phyloP scores from a whole-genome alignment of 2,329 filamentous ascomycete genomes.

The Sporothrix dimorphospora region DNA sequence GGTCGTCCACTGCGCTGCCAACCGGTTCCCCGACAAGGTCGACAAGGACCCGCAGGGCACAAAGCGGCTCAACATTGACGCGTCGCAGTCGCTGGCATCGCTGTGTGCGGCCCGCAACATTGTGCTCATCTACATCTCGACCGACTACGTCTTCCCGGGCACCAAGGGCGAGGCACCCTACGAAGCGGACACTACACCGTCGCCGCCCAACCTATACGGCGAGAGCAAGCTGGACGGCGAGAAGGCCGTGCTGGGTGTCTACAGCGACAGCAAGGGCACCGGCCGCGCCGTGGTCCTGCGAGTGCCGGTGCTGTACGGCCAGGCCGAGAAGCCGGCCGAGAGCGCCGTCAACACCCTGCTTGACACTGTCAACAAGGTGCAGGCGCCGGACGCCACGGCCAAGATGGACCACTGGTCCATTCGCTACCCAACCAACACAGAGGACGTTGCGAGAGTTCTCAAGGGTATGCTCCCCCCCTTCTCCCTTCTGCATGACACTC shows the following conservation, averaged over 20 bases:
- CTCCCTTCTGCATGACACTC: slow-evolving; percentile 23
- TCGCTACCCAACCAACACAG: slow-evolving; percentile 85
- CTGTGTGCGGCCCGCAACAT: slow-evolving; percentile 65
- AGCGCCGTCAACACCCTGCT: slow-evolving; percentile 83
- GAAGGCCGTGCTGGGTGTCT: slow-evolving; percentile 67
- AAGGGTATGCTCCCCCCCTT: slow-evolving; percentile 5
- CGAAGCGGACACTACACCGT: slow-evolving; percentile 62
- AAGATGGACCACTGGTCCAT: slow-evolving; percentile 87
- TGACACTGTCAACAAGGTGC: slow-evolving; percentile 73
- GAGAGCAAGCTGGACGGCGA: slow-evolving; percentile 65
- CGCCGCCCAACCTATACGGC: slow-evolving; percentile 76
- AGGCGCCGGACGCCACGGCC: slow-evolving; percentile 63
- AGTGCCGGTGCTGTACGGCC: slow-evolving; percentile 83
- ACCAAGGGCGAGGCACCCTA: slow-evolving; percentile 82
- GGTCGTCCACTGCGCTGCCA: slow-evolving; percentile 84
- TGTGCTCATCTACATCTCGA: slow-evolving; percentile 77
- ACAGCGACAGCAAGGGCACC: slow-evolving; percentile 38
- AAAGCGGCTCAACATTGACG: slow-evolving; percentile 71
- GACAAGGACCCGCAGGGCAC: slow-evolving; percentile 78
- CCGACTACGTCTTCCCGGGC: slow-evolving; percentile 79
- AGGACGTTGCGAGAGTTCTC: slow-evolving; percentile 76
- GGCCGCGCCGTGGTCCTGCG: slow-evolving; percentile 71
- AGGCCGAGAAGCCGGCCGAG: slow-evolving; percentile 70
- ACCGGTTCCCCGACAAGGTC: slow-evolving; percentile 85
- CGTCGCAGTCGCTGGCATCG: slow-evolving; percentile 67